Conservation (phyloP, 75 land plant genomes). For the Ceratopteris richardii region DNA sequence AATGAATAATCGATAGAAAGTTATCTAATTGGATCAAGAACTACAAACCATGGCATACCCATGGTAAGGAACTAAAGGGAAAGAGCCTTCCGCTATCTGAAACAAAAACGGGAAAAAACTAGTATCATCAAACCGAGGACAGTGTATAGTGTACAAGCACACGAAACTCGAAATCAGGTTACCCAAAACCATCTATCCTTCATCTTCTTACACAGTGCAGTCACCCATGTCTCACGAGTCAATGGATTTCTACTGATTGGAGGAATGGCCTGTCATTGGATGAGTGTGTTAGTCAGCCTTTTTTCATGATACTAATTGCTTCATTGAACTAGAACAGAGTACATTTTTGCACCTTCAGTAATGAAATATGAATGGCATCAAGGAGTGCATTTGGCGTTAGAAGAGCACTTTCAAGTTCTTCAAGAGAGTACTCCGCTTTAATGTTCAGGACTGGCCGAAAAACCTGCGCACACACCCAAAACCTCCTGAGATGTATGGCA, state of each 20-base stretch:
- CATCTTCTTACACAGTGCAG: constrained; percentile 63
- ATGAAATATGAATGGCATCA: constrained; percentile 72
- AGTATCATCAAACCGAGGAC: too few species aligned
- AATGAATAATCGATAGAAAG: not conserved
- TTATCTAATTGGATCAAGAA: not conserved
- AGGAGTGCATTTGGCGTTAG: constrained; percentile 69
- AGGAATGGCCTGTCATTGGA: constrained; percentile 59
- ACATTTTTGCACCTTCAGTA: constrained; percentile 55
- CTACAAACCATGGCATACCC: constrained; percentile 37
- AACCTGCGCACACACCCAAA: constrained; percentile 45
- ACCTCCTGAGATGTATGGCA: not conserved
- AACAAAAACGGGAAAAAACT: constrained; percentile 2
- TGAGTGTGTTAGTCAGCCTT: not conserved
- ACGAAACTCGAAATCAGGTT: not conserved
- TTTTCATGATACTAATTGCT: not conserved
- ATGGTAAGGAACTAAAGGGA: constrained; percentile 52
- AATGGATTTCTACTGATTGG: constrained; percentile 49
- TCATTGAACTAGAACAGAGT: not conserved
- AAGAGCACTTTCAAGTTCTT: constrained; percentile 91
- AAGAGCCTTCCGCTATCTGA: constrained; percentile 84
- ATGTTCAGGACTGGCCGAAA: constrained; percentile 81
- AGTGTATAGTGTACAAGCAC: too few species aligned
- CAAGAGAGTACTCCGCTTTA: constrained; percentile 61
- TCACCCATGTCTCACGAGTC: constrained; percentile 64
- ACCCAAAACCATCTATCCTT: constrained; percentile 84